Base-by-base conservation (phyloP, 345 rosid genomes). In the Gossypium ekmanianum region DNA sequence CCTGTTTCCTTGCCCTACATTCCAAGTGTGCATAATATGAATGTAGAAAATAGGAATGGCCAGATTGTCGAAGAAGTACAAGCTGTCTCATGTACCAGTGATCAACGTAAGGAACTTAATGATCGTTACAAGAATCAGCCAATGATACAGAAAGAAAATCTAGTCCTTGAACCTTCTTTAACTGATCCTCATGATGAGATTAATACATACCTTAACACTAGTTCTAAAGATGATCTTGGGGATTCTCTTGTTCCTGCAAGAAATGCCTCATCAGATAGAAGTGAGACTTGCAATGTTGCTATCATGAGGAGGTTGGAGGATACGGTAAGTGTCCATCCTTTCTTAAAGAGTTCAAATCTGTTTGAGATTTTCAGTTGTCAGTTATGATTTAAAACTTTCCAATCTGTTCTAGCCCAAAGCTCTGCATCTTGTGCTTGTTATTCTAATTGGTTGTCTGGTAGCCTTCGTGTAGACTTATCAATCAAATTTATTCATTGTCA, bases 11-110 rank as follows among this genome's bases (percentile, higher is more conserved):
- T 77, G 13, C 51, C 82, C 70, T 77, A 64, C 79, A 67, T 79
- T 81, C 84, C 88, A 61, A 73, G 68, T 63, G 87, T 78, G 77
- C 82, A 79, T 76, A 73, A 79, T 68, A 58, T 79, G 77, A 79
- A 81, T 73, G 66, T 78, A 74, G 85, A 78, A 68, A 82, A 76
- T 73, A 77, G 64, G 68, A 86, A 71, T 63, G 68, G 63, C 80
- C 83, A 77, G 71, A 41, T 59, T 45, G 57, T 73, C 78, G 88
- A 84, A 77, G 72, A 83, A 70, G 72, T 67, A 79, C 78, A 78
- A 51, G 66, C 76, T 75, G 68, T 78, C 58, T 84, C 80, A 63
- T 75, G 86, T 48, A 78, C 83, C 52, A 55, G 74, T 77, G 83
- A 81, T 64, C 86, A 56, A 55, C 74, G 78, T 72, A 63, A 76